phyloP scores from a whole-genome alignment of 805 yeast genomes.

The Candida germanica region DNA sequence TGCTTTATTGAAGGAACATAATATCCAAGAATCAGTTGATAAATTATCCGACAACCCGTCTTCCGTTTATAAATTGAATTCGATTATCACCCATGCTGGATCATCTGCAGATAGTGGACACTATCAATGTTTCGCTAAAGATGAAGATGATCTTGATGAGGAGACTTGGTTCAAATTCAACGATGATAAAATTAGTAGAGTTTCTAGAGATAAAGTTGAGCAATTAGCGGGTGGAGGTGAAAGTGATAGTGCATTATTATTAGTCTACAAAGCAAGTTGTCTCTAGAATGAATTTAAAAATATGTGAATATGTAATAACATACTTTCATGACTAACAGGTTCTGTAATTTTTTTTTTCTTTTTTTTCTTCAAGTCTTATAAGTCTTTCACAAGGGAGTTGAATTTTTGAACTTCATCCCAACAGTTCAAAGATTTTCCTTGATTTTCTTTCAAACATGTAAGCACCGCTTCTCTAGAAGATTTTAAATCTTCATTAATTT shows the following conservation, averaged over 20 bases:
- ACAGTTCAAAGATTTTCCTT: conserved; percentile 70
- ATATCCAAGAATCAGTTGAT: conserved; percentile 18
- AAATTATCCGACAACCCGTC: conserved; percentile 75
- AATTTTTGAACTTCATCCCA: conserved; percentile 77
- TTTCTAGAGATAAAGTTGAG: conserved; percentile 81
- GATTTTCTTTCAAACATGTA: conserved; percentile 59
- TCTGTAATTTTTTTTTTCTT: neutral
- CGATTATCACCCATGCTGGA: conserved; percentile 91
- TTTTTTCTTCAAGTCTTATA: conserved; percentile 24
- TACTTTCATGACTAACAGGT: neutral
- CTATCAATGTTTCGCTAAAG: conserved; percentile 85
- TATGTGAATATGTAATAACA: neutral
- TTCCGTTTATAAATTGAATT: conserved; percentile 77
- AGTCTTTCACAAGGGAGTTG: conserved; percentile 52
- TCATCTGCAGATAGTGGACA: conserved; percentile 97
- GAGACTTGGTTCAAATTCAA: conserved; percentile 92
- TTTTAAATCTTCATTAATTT: conserved; percentile 37
- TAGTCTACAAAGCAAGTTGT: conserved; percentile 82
- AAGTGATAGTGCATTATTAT: conserved; percentile 88
- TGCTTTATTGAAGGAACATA: conserved; percentile 39
- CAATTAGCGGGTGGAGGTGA: conserved; percentile 96
- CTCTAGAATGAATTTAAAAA: conserved; percentile 22
- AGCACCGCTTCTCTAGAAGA: conserved; percentile 50
- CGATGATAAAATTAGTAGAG: conserved; percentile 81
- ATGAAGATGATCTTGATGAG: conserved; percentile 59